Evolutionary conservation across 1,284 basidiomycete species (phyloP).

Genomic region (Somion occarium): DNA sequence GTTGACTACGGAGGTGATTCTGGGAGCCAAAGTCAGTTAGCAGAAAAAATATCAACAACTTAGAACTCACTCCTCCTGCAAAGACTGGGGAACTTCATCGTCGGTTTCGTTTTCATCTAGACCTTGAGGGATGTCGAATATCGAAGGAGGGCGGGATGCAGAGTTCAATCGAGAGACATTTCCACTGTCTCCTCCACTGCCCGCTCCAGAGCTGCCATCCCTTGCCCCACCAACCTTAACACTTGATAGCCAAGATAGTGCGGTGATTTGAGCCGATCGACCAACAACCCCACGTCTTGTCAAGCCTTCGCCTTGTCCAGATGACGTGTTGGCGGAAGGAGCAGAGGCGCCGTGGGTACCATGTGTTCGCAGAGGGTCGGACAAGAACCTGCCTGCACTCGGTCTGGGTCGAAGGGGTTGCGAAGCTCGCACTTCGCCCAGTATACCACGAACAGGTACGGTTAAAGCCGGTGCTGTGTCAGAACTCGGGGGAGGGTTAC

Average conservation of each 20-base stretch:
- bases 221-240: slow-evolving; percentile 53
- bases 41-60: not conserved
- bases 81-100: slow-evolving; percentile 44
- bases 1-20: slow-evolving; percentile 74
- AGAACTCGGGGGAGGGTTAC: slow-evolving; percentile 25
- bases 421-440: slow-evolving; percentile 63
- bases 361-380: not conserved
- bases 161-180: slow-evolving; percentile 28
- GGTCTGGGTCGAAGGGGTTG: slow-evolving; percentile 15
- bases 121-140: slow-evolving; percentile 21
- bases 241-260: slow-evolving; percentile 66
- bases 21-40: slow-evolving; percentile 25
- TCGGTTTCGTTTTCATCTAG: slow-evolving; percentile 37
- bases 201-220: slow-evolving; percentile 48
- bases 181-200: slow-evolving; percentile 44
- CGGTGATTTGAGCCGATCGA: slow-evolving; percentile 53
- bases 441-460: slow-evolving; percentile 63
- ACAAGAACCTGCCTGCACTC: not conserved
- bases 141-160: slow-evolving; percentile 20
- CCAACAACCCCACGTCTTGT: slow-evolving; percentile 29
- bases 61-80: slow-evolving; percentile 73
- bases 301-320: not conserved
- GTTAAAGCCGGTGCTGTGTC: slow-evolving; percentile 41
- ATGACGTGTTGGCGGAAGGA: not conserved
- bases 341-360: not conserved